Evolutionary conservation across 148 eudicot genomes (phyloP).

Genomic region (Fagopyrum tataricum): DNA sequence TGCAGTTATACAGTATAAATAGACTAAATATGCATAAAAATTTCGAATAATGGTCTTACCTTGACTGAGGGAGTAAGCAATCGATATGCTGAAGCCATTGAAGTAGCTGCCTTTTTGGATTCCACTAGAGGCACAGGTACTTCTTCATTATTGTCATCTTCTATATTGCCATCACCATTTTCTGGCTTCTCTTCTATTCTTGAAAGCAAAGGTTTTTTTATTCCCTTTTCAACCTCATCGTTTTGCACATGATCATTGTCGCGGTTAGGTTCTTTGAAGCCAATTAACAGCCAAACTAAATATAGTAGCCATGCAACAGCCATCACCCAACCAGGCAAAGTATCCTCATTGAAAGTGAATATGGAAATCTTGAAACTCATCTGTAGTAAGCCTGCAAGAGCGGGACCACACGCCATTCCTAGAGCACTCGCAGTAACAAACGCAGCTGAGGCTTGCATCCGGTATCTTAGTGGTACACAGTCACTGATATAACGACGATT

Average conservation of each 20-base stretch:
- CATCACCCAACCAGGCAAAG: slow-evolving; percentile 87
- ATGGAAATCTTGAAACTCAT: slow-evolving; percentile 46
- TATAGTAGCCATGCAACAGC: slow-evolving; percentile 68
- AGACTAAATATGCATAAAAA: not conserved
- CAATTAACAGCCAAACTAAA: slow-evolving; percentile 47
- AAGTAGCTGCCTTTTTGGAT: slow-evolving; percentile 59
- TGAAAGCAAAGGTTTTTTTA: slow-evolving; percentile 54
- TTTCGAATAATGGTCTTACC: slow-evolving; percentile 30
- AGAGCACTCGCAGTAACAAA: slow-evolving; percentile 89
- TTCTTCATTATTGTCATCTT: slow-evolving; percentile 64
- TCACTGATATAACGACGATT: slow-evolving; percentile 78
- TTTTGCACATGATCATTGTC: slow-evolving; percentile 29
- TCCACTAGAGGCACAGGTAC: slow-evolving; percentile 34
- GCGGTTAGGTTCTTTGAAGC: slow-evolving; percentile 51
- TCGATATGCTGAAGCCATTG: slow-evolving; percentile 68
- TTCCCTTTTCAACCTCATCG: slow-evolving; percentile 47
- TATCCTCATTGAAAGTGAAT: slow-evolving; percentile 47
- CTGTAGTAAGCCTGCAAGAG: slow-evolving; percentile 74
- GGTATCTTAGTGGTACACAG: slow-evolving; percentile 63
- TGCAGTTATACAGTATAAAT: not conserved
- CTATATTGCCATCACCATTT: slow-evolving; percentile 46
- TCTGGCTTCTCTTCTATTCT: slow-evolving; percentile 29
- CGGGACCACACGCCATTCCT: slow-evolving; percentile 94
- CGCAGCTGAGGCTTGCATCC: slow-evolving; percentile 85
- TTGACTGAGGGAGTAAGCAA: slow-evolving; percentile 94